A percentile compares a stretch with the other conserved stretches of the same genome.
Conservation (phyloP, 352 stramenopile species). For the Phytophthora crassamura region DNA sequence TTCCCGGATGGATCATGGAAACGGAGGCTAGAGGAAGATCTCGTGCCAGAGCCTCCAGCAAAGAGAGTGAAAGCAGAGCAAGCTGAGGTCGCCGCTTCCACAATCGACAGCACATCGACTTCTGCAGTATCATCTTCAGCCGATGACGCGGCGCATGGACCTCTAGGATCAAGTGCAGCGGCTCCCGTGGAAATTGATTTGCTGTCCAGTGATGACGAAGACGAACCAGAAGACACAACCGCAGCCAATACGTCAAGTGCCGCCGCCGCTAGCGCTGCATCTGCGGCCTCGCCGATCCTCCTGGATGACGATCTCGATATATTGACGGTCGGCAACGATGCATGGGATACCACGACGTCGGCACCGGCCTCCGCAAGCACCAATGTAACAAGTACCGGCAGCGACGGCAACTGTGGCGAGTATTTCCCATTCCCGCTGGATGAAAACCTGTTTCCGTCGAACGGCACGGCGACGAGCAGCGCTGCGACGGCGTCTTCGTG, state of each 20-base stretch:
- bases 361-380: conserved; percentile 16
- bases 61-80: conserved; percentile 74
- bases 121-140: conserved; percentile 11
- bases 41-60: conserved; percentile 33
- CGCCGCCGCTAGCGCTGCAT: conserved; percentile 3
- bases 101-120: conserved; percentile 18
- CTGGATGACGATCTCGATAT: conserved; percentile 71
- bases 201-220: conserved; percentile 75
- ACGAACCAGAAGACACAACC: conserved; percentile 16
- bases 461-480: conserved; percentile 21
- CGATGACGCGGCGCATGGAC: conserved; percentile 9
- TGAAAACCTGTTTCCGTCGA: conserved; percentile 58
- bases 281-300: conserved; percentile 38
- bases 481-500: conserved; percentile 28
- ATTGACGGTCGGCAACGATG: conserved; percentile 69
- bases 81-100: conserved; percentile 9
- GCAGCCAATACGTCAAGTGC: conserved; percentile 10
- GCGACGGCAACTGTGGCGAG: conserved; percentile 42
- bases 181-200: conserved; percentile 80
- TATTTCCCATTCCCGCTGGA: conserved; percentile 70
- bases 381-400: conserved; percentile 24
- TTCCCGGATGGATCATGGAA: conserved; percentile 86
- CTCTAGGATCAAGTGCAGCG: conserved; percentile 32
- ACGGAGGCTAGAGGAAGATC: conserved; percentile 62
- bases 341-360: conserved; percentile 56